Base-by-base conservation (phyloP, 306 rosid species). In the Dalbergia cultrata region DNA sequence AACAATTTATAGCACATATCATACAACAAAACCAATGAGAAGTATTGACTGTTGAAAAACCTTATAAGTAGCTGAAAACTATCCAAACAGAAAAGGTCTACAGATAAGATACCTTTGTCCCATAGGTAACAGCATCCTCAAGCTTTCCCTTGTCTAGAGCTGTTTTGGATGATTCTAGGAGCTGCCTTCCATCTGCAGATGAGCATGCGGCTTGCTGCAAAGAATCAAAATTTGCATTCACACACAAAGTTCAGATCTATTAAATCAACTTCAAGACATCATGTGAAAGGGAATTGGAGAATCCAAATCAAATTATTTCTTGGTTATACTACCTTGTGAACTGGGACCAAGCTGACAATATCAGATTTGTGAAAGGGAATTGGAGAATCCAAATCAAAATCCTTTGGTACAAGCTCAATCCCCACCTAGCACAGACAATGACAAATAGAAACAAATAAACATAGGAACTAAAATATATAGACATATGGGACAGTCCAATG, bases 191-290 rank as follows among this genome's bases (percentile, higher is more conserved):
- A 86, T 96, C 99, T 31, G 99, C 98, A 7, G 99, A 96, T 63
- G 98, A 96, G 87, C 98, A 96, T 70, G 98, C 97, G 70, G 98
- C 99, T 93, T 96, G 99, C 99, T 96, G 97, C 72, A 85, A 85
- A 87, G 66, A 67, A 83, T 60, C 71, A 54, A 59, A 79, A 80
- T 72, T 54, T 71, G 60, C 74, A 70, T 72, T 44, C 72, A 26
- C 47, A 69, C 76, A 67, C 74, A 49, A 82, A 74, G 75, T 59
- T 80, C 69, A 84, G 68, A 45, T 22, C 26, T 56, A 77, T 68
- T 61, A 39, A 57, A 66, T 47, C 66, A 56, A 50, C 75, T 44
- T 76, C 49, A 67, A 70, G 33, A 65, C 43, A 77, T 33, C 7
- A 77, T 18, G n/a, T n/a, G n/a, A n/a, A n/a, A n/a, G n/a, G n/a